Evolutionary conservation across 352 stramenopile species (phyloP), one percentile per base, ranked within the genome.

Genomic region (Pythium periplocum): DNA sequence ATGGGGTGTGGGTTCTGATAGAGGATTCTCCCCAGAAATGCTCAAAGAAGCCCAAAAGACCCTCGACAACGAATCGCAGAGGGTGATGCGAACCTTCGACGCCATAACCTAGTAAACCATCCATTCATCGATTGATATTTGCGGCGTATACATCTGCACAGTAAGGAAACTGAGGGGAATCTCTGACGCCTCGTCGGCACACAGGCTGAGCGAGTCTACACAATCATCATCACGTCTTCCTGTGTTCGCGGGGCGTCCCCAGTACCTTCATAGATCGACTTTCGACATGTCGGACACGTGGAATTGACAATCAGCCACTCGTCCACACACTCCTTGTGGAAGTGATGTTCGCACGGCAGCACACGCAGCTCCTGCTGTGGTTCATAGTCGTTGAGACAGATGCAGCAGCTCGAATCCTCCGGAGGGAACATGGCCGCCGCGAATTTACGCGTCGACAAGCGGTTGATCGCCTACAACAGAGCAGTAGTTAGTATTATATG

Each of bases 281-380:
- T 91, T n/a, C 84, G 82, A 51, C 86, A 96, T 44, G 86, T 96
- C 9, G 83, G 84, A 45, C 86, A 96, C 12, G 86, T 93, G 10
- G 84, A 84, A 57, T 96, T 94, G 50, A 95, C 86, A 33, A 90
- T 41, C 10, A 96, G 72, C 86, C 86, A 96, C 63, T 93, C 83
- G 67, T 96, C 86, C 35, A 95, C 81, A 51, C 86, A 96, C n/a
- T 93, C 83, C 60, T 89, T 87, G 62, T 95, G 85, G 68, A 99
- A 98, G 59, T 96, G 85, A 68, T 99, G 96, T n/a, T 83, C 59
- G 63, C 96, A 99, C 8, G 94, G 93, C 53, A 99, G 68, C 36
- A 98, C 77, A 40, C 95, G 83, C 34, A 98, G 72, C 9, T 89
- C 68, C 68, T 99, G 95, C 26, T 86, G 71, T 0, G 55, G 9